phyloP scores from a whole-genome alignment of 371 early-diverging fungal species.

The Mucor piriformis region DNA sequence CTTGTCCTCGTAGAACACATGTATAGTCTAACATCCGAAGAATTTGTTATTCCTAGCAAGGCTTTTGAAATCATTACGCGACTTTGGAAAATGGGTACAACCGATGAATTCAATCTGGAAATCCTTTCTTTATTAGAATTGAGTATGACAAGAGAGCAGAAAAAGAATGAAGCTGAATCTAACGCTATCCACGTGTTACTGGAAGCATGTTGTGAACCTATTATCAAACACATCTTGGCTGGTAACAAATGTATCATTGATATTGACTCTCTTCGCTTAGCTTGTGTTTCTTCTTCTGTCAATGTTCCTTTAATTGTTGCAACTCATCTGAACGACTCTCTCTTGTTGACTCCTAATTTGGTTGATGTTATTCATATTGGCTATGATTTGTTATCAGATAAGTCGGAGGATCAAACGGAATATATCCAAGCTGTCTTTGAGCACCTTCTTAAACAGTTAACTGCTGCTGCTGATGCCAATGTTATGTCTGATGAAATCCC shows the following conservation, averaged over 20 bases:
- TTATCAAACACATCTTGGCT: slow-evolving; percentile 33
- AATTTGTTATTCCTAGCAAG: slow-evolving; percentile 18
- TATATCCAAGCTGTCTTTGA: slow-evolving; percentile 18
- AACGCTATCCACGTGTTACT: slow-evolving; percentile 23
- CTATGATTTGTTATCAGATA: slow-evolving; percentile 8
- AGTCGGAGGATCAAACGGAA: neutral
- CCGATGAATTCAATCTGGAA: slow-evolving; percentile 21
- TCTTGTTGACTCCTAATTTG: slow-evolving; percentile 18
- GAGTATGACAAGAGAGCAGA: slow-evolving; percentile 15
- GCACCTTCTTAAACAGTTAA: slow-evolving; percentile 25
- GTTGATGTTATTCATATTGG: slow-evolving; percentile 32
- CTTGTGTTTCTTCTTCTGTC: slow-evolving; percentile 26
- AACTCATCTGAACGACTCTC: slow-evolving; percentile 2
- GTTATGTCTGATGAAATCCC: slow-evolving; percentile 22
- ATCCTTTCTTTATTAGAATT: slow-evolving; percentile 29
- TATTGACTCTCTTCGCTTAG: slow-evolving; percentile 4
- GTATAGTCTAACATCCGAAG: slow-evolving; percentile 8
- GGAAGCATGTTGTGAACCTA: slow-evolving; percentile 28
- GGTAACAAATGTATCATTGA: slow-evolving; percentile 31
- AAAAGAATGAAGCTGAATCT: slow-evolving; percentile 7
- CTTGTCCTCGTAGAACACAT: slow-evolving; percentile 30
- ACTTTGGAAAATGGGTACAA: slow-evolving; percentile 23
- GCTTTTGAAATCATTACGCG: slow-evolving; percentile 33
- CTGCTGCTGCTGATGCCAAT: slow-evolving; percentile 22
- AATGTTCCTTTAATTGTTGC: slow-evolving; percentile 28